phyloP scores from a whole-genome alignment of 495 filamentous ascomycete species.

The Xanthoparmelia taractica region DNA sequence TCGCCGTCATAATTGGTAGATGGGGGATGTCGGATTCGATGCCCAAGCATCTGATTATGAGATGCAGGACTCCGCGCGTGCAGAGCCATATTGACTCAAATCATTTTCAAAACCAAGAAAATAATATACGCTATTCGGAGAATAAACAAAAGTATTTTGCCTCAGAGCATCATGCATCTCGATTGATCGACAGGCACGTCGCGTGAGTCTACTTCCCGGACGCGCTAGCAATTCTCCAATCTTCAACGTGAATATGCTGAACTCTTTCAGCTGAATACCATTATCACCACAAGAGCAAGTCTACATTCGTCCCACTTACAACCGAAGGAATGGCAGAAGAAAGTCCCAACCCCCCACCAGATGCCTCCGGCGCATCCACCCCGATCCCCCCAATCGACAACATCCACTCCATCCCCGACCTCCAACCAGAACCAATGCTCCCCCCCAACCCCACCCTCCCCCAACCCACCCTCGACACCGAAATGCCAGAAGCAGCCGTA shows the following conservation, averaged over 20 bases:
- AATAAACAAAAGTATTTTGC: neutral
- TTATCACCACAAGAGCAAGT: neutral
- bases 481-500: conserved; percentile 21
- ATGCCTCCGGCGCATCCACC: conserved; percentile 4
- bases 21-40: conserved; percentile 31
- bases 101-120: neutral
- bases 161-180: conserved; percentile 1
- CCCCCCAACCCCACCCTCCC: conserved; percentile 10
- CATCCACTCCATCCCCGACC: conserved; percentile 10
- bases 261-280: neutral
- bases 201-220: neutral
- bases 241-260: neutral
- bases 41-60: conserved; percentile 33
- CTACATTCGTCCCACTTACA: neutral
- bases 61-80: conserved; percentile 16
- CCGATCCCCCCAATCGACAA: conserved; percentile 15
- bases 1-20: conserved; percentile 36
- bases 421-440: conserved; percentile 2
- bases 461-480: conserved; percentile 19
- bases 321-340: conserved; percentile 13
- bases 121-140: neutral
- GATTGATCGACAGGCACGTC: conserved; percentile 1
- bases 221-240: neutral
- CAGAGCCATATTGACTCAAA: conserved; percentile 22
- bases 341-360: neutral